A percentile compares a stretch with the other conserved stretches of the same genome.
These are phyloP conservation scores for Penstemon newberryi DNA, from an alignment of 257 asterid genomes.

Conservation along the genomic window DNA sequence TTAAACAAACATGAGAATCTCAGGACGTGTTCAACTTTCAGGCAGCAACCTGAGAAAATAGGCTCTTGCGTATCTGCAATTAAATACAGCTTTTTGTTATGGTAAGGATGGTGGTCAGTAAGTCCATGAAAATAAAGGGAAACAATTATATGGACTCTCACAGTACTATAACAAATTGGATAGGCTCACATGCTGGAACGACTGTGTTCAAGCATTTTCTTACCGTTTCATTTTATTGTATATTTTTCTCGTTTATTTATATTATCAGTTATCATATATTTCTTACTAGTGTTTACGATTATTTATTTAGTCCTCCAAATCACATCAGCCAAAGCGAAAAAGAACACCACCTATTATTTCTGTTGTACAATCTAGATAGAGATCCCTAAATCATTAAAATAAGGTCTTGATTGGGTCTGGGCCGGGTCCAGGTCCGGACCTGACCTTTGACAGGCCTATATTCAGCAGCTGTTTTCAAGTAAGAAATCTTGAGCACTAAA, in stretches of 20 bases:
- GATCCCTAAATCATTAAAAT: background rate
- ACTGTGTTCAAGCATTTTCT: constrained; percentile 19
- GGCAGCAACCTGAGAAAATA: constrained; percentile 59
- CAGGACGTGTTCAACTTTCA: constrained; percentile 36
- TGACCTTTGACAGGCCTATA: too few species aligned
- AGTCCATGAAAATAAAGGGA: background rate
- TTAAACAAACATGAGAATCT: constrained; percentile 20
- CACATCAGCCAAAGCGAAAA: constrained; percentile 18
- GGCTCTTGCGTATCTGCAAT: constrained; percentile 85
- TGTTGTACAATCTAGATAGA: too few species aligned
- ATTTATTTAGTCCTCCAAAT: constrained; percentile 7
- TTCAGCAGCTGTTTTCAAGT: background rate
- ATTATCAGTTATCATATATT: background rate
- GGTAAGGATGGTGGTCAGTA: background rate
- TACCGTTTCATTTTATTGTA: background rate
- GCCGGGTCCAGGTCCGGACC: too few species aligned
- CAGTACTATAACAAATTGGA: constrained; percentile 3
- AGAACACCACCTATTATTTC: background rate
- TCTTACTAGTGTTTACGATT: background rate
- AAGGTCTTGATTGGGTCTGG: too few species aligned
- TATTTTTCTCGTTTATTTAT: constrained; percentile 12
- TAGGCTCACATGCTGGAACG: background rate
- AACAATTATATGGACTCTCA: background rate
- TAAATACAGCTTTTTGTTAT: constrained; percentile 20
- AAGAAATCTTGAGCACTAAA: too few species aligned